Base-by-base conservation (phyloP, 2,329 filamentous ascomycete species). In the Aspergillus hiratsukae region DNA sequence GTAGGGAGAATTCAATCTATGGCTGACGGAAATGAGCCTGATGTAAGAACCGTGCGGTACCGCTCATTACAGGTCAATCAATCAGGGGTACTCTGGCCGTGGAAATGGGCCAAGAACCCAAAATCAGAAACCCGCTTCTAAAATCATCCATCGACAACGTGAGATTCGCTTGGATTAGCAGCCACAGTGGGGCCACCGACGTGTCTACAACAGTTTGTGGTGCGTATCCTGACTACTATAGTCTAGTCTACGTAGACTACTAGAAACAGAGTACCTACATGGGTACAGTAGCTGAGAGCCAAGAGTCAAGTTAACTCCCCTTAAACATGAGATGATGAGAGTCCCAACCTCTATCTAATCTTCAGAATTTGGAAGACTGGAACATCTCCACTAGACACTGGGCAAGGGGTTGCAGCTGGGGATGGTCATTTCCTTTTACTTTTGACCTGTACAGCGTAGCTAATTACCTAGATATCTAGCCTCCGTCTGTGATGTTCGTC, bases 141-240 rank as follows among this genome's bases (percentile, higher is more conserved):
- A 41, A 51, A 54, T 48, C 35, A 48, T 54, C 40, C 49, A 56
- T 48, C 17, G 41, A 41, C 56, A 58, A 59, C 58, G 51, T 57
- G 48, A 51, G 28, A 40, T 43, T 35, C 43, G 57, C 57, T 59
- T 31, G 48, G 48, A 51, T 55, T 59, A 49, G 52, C 45, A 45
- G 54, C 54, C 53, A 49, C 29, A 52, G 52, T 53, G 48, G 51
- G 50, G 49, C 45, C 48, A 23, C 27, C 40, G 48, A 40, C 52
- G 55, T 59, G 57, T 51, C 51, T 40, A 46, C 23, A 46, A 27
- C 23, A 14, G 43, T 46, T 27, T 23, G 14, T 45, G 21, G 43
- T 46, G 43, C 43, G 23, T 46, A 46, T 21, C 19, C 21, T 23
- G 41, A 45, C n/a, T 23, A 19, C n/a, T 23, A 21, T 21, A 23